Evolutionary conservation across 495 filamentous ascomycete genomes (phyloP), one percentile per base, ranked within the genome.

Genomic region (Xylaria longipes): DNA sequence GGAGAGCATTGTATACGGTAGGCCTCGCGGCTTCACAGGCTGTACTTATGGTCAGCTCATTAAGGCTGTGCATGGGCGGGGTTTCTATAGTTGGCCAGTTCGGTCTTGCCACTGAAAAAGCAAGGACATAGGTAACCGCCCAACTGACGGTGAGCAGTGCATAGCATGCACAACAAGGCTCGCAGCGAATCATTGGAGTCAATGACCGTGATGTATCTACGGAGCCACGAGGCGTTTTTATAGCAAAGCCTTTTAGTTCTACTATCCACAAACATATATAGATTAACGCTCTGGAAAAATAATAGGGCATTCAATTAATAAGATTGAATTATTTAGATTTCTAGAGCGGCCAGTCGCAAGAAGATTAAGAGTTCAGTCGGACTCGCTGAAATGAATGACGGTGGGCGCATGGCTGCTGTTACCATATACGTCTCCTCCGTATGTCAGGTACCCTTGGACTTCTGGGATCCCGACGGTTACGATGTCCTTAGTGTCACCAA

Each of bases 341-440:
- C 4, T 5, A 48, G 3, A 39, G n/a, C 27, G 0, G n/a, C 33
- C 22, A 5, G 33, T 12, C 15, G 29, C 15, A 33, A 46, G 8
- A 35, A 17, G 29, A 29, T 54, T 9, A 2, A 20, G 8, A 2
- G 0, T 27, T 41, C 31, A 66, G 3, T 12, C 20, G 0, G 68
- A 12, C 68, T 82, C 25, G 73, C 25, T 43, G 35, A 67, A 67
- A 41, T 67, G 65, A n/a, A 67, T 9, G 1, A 80, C 64, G 0
- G 35, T 65, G 0, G 81, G 80, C 15, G 68, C 69, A 61, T 82
- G 70, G 2, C 71, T 82, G 7, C 68, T 76, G 68, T 85, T 87
- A 12, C 87, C 87, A 75, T 85, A 84, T 2, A 85, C 86, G 57
- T 78, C 74, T 3, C 87, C 86, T 11, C 85, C 86, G 71, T 84